Evolutionary conservation across 2,329 filamentous ascomycete genomes (phyloP), one percentile per base, ranked within the genome.

Genomic region (Ambrosiella xylebori): DNA sequence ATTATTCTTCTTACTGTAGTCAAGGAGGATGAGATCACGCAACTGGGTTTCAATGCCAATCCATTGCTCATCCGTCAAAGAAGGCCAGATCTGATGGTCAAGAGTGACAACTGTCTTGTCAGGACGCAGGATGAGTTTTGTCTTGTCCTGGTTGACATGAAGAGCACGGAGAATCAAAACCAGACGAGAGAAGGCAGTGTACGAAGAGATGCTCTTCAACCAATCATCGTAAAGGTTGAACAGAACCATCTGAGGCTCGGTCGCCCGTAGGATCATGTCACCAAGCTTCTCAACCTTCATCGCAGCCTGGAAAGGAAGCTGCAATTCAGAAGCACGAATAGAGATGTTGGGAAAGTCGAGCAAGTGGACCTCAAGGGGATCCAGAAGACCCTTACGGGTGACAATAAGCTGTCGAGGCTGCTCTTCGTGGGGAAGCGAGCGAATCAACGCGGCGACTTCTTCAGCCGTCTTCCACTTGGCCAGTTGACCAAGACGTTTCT

Each of bases 1-100:
- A 65, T 97, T 98, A 76, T 98, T 98, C 80, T 98, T 98, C 80
- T 97, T 98, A 68, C 93, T 93, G 68, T 98, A 98, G 68, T 98
- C 93, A 64, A 97, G 96, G 64, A 98, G 69, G 65, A 98, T 98
- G 63, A 98, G 75, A 75, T 98, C 93, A 69, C 93, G 85, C 47
- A 98, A 76, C 68, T 95, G 88, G 51, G 89, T 89, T 76, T 98
- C 93, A n/a, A 98, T 88, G 80, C 96, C 96, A 72, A 98, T 93
- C 93, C 93, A 98, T 62, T 95, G 90, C 65, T 98, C 93, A 63
- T 98, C 93, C 0, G 87, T 84, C 58, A 98, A 74, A 0, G 88
- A 85, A 0, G 93, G 93, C 93, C 93, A 98, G 68, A 98, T 98
- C 69, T 98, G 93, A 72, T 98, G 93, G 67, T 97, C 90, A 65